A percentile compares a stretch with the other conserved stretches of the same genome.
These are phyloP conservation scores for Hymenoscyphus infarciens DNA, from an alignment of 2,329 filamentous ascomycete genomes.

Conservation along the genomic window DNA sequence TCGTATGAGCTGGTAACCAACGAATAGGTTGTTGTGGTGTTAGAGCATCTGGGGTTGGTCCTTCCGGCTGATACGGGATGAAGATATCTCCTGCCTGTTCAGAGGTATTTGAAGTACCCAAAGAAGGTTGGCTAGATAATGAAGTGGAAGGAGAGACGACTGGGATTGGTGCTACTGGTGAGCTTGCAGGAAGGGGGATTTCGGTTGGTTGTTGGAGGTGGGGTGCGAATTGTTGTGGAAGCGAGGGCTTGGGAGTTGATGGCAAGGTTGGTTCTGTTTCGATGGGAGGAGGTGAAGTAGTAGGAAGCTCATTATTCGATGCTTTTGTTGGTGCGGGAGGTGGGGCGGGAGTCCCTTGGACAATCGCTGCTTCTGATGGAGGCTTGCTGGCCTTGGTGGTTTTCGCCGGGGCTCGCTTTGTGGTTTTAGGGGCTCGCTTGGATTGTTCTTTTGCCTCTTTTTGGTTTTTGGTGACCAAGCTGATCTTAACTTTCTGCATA, in stretches of 20 bases:
- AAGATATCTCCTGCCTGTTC: constrained; percentile 41
- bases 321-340: neutral
- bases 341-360: neutral
- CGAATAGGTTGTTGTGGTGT: constrained; percentile 42
- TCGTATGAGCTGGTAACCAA: constrained; percentile 50
- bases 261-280: constrained; percentile 11
- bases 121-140: neutral
- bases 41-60: constrained; percentile 41
- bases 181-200: constrained; percentile 28
- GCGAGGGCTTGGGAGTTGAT: constrained; percentile 20
- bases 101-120: constrained; percentile 8
- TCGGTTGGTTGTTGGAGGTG: constrained; percentile 23
- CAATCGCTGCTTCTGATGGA: constrained; percentile 2
- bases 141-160: constrained; percentile 5
- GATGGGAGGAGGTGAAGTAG: neutral
- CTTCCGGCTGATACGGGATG: constrained; percentile 54
- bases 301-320: neutral
- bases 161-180: constrained; percentile 18
- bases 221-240: constrained; percentile 15
- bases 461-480: constrained; percentile 52
- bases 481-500: constrained; percentile 63
- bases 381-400: constrained; percentile 12
- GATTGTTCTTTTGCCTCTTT: constrained; percentile 44
- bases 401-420: constrained; percentile 18
- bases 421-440: constrained; percentile 15